These are phyloP conservation scores for Exserohilum turcica DNA, from an alignment of 2,329 filamentous ascomycete species.

Conservation along the genomic window DNA sequence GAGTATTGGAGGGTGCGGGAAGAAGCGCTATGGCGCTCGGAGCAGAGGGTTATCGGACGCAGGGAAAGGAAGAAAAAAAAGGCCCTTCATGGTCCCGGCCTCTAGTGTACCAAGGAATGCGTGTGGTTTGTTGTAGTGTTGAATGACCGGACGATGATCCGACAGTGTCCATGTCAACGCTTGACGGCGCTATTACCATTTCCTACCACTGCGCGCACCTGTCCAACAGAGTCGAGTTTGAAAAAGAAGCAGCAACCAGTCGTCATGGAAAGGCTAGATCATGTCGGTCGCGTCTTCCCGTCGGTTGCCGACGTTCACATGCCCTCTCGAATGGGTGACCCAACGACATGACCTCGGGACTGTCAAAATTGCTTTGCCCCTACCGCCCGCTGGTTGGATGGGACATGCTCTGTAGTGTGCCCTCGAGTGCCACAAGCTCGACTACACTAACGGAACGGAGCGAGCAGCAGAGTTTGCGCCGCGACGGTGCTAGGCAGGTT, in stretches of 20 bases:
- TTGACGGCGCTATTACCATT: neutral
- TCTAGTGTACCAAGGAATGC: constrained; percentile 7
- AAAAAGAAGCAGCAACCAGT: neutral
- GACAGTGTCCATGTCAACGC: neutral
- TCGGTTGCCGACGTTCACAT: constrained; percentile 1
- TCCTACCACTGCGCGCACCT: neutral
- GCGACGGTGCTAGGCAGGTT: constrained; percentile 1
- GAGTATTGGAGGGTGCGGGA: neutral
- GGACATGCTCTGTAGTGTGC: constrained; percentile 2
- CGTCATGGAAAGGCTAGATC: neutral
- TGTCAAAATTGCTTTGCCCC: neutral
- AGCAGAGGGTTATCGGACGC: neutral
- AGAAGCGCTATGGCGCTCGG: neutral
- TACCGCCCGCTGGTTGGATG: neutral
- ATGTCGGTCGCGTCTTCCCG: neutral
- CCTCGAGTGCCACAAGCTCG: neutral
- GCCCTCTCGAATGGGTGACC: neutral
- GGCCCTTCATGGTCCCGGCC: neutral
- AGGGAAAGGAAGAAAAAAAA: constrained; percentile 1
- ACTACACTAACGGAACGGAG: constrained; percentile 10
- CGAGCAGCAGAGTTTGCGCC: constrained; percentile 1
- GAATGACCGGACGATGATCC: constrained; percentile 3
- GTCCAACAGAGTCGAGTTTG: neutral
- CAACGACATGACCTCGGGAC: neutral
- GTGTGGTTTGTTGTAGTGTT: neutral